Base-by-base conservation (phyloP, 805 yeast genomes). In the Pichia gijzeniarum region DNA sequence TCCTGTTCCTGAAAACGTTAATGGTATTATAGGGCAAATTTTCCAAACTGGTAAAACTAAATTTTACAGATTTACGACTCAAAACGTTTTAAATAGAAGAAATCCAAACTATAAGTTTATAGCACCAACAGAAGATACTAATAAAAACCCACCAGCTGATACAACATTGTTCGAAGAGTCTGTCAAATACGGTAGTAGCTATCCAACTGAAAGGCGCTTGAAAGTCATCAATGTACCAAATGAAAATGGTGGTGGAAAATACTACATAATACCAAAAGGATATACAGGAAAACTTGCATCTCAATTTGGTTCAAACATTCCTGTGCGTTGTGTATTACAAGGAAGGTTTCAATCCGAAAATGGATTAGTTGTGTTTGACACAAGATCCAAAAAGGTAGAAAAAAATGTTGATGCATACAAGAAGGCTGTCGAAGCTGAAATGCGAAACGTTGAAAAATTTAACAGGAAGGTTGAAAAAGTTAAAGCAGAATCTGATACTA, bases 41-140 rank as follows among this genome's bases (percentile, higher is more conserved):
- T 22, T 36, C 9, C 46, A 52, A 19, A 80, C 78, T 48, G 95
- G 95, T 0, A 79, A 88, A 51, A 70, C 73, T 47, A 83, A 85
- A 56, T 85, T 79, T 53, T 85, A 77, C 61, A 69, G 95, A 35
- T 80, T 51, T 22, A 39, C 45, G 16, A 40, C 50, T 5, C 49
- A 43, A 22, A 37, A 49, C 8, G 36, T 47, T 19, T 44, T 48
- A 19, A 43, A 48, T 17, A 39, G 18, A 35, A 21, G 22, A 10
- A 38, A 43, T 38, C 40, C 45, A n/a, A 37, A 45, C 36, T 16
- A 19, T 27, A 41, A 31, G 17, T 17, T 20, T 17, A n/a, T 28
- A 12, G 33, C 5, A 8, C 25, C 47, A 8, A 21, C 3, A 1
- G 33, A 21, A 13, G 38, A 25, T 5, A n/a, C n/a, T n/a, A 6